Evolutionary conservation across 768 basidiomycete genomes (phyloP).

Genomic region (Serendipita sp.): DNA sequence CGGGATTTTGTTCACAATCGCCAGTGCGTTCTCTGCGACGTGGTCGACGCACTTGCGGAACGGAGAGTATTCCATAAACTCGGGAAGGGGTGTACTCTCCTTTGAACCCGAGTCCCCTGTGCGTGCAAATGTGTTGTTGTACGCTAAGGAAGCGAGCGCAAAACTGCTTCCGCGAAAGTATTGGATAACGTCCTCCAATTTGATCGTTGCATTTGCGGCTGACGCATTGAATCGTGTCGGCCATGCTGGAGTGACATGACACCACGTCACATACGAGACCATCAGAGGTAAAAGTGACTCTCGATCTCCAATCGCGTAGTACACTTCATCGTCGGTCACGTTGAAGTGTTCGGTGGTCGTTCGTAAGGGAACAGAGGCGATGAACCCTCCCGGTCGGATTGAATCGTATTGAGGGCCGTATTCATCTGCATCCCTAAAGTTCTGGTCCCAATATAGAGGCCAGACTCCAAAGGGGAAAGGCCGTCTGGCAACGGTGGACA

Average conservation of each 20-base stretch:
- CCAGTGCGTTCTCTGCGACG: not conserved
- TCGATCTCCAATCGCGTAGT: not conserved
- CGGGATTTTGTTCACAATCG: not conserved
- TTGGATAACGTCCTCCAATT: constrained; percentile 8
- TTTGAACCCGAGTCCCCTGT: not conserved
- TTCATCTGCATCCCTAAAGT: constrained; percentile 4
- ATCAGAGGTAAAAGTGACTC: not conserved
- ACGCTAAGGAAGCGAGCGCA: constrained; percentile 8
- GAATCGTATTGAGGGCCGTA: not conserved
- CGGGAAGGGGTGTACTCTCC: not conserved
- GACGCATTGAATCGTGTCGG: not conserved
- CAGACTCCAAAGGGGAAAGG: not conserved
- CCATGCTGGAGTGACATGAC: constrained; percentile 3
- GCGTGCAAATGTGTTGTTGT: constrained; percentile 10
- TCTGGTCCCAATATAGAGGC: constrained; percentile 2
- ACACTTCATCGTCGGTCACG: constrained; percentile 1
- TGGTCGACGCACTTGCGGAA: not conserved
- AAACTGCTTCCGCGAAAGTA: constrained; percentile 10
- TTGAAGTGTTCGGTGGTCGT: not conserved
- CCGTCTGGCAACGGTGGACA: not conserved
- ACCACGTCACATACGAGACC: not conserved
- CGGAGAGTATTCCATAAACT: not conserved
- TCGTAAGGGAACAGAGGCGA: not conserved
- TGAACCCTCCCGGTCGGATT: not conserved
- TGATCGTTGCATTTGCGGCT: not conserved